A percentile compares a stretch with the other conserved stretches of the same genome.
phyloP scores from a whole-genome alignment of 108 stramenopile species.

The Pseudonitzschia delicatissima region DNA sequence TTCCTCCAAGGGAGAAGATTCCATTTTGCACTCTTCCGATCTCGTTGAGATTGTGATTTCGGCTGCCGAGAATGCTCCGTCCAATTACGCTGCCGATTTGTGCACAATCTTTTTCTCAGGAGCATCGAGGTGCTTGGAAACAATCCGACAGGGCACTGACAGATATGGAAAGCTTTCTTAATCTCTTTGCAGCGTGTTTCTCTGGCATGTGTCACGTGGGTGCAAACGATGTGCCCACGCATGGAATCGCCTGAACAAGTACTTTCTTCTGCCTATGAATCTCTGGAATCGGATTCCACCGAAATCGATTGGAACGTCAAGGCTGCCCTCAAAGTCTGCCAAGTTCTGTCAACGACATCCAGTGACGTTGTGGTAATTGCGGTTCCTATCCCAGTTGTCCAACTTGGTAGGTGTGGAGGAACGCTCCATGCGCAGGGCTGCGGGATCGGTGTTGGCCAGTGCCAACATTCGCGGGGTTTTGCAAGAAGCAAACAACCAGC shows the following conservation, averaged over 20 bases:
- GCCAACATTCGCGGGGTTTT: constrained; percentile 44
- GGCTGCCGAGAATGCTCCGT: constrained; percentile 5
- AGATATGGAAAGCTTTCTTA: constrained; percentile 4
- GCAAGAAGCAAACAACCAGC: constrained; percentile 41
- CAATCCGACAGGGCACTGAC: constrained; percentile 23
- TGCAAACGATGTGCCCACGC: constrained; percentile 37
- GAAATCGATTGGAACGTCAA: constrained; percentile 24
- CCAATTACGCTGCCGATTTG: constrained; percentile 12
- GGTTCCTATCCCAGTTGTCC: constrained; percentile 60
- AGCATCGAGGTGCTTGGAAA: constrained; percentile 27
- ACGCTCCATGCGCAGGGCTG: constrained; percentile 50
- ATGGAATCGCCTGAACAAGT: constrained; percentile 41
- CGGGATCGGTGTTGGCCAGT: constrained; percentile 39
- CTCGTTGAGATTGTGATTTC: constrained; percentile 20
- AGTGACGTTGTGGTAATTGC: constrained; percentile 41
- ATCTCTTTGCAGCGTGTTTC: constrained; percentile 58
- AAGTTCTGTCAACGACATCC: constrained; percentile 43
- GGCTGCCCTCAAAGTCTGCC: constrained; percentile 47
- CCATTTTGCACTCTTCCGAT: constrained; percentile 10
- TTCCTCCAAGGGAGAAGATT: too few relatives aligned
- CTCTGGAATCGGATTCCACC: constrained; percentile 12
- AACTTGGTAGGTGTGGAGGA: constrained; percentile 46
- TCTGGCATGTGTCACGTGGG: constrained; percentile 49
- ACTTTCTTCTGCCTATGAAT: constrained; percentile 32
- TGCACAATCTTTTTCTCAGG: constrained; percentile 21